Evolutionary conservation across 441 rosid genomes (phyloP).

Genomic region (Arabidopsis lyrata): DNA sequence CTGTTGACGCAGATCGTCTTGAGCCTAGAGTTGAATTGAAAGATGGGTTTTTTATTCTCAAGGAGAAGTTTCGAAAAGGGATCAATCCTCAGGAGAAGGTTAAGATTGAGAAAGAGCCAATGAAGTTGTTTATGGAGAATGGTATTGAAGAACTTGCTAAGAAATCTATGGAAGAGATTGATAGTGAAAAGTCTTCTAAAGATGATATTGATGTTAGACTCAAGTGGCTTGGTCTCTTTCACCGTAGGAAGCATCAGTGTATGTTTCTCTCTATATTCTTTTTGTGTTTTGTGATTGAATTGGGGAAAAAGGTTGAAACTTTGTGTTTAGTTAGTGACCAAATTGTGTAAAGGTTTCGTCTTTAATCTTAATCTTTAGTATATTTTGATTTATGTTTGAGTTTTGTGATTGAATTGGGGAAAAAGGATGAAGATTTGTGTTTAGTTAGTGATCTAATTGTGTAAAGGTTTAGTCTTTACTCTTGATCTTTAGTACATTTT

Average conservation of each 20-base stretch:
- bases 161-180: constrained; percentile 80
- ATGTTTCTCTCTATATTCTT: constrained; percentile 37
- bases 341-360: background rate
- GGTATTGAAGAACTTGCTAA: constrained; percentile 76
- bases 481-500: background rate
- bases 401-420: background rate
- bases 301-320: background rate
- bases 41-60: constrained; percentile 78
- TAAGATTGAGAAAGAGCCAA: constrained; percentile 85
- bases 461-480: background rate
- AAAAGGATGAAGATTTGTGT: background rate
- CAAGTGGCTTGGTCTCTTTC: constrained; percentile 98
- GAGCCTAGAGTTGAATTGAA: constrained; percentile 84
- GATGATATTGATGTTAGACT: constrained; percentile 90
- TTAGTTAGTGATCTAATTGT: background rate
- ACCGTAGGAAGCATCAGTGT: constrained; percentile 91
- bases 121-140: constrained; percentile 82
- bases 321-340: background rate
- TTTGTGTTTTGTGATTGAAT: background rate
- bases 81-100: constrained; percentile 89
- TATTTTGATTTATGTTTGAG: background rate
- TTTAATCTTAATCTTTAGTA: background rate
- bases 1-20: constrained; percentile 61
- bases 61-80: constrained; percentile 85
- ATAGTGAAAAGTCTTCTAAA: constrained; percentile 58